phyloP scores from a whole-genome alignment of 2,329 filamentous ascomycete species.

The Xylariaceae sp. region DNA sequence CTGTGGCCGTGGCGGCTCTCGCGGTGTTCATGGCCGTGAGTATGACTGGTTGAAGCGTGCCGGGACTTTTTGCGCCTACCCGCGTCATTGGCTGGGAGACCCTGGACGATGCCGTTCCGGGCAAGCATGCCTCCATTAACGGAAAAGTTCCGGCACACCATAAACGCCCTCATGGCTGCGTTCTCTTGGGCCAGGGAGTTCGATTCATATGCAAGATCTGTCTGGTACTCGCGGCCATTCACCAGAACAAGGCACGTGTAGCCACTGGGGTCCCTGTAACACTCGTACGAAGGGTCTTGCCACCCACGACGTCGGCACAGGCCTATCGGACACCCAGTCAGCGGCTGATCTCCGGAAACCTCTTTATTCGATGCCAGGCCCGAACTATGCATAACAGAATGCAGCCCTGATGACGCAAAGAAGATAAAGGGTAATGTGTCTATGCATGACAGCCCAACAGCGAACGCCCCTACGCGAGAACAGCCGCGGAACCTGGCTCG shows the following conservation, averaged over 20 bases:
- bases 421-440: constrained; percentile 29
- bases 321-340: constrained; percentile 52
- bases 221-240: constrained; percentile 95
- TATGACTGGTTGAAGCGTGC: constrained; percentile 41
- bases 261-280: constrained; percentile 67
- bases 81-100: constrained; percentile 54
- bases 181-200: constrained; percentile 84
- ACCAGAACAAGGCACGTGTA: constrained; percentile 89
- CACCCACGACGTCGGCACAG: constrained; percentile 92
- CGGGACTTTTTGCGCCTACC: constrained; percentile 52
- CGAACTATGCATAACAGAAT: constrained; percentile 24
- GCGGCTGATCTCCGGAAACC: constrained; percentile 29
- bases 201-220: constrained; percentile 77
- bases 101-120: constrained; percentile 64
- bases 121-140: constrained; percentile 90
- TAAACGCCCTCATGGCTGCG: constrained; percentile 91
- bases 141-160: constrained; percentile 96
- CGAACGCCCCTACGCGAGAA: constrained; percentile 24
- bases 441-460: constrained; percentile 35
- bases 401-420: constrained; percentile 31
- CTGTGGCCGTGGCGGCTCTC: constrained; percentile 46
- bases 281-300: constrained; percentile 86
- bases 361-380: constrained; percentile 25
- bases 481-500: constrained; percentile 17
- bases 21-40: constrained; percentile 43